phyloP scores from a whole-genome alignment of 2,329 filamentous ascomycete species.

The Colletotrichum musae region DNA sequence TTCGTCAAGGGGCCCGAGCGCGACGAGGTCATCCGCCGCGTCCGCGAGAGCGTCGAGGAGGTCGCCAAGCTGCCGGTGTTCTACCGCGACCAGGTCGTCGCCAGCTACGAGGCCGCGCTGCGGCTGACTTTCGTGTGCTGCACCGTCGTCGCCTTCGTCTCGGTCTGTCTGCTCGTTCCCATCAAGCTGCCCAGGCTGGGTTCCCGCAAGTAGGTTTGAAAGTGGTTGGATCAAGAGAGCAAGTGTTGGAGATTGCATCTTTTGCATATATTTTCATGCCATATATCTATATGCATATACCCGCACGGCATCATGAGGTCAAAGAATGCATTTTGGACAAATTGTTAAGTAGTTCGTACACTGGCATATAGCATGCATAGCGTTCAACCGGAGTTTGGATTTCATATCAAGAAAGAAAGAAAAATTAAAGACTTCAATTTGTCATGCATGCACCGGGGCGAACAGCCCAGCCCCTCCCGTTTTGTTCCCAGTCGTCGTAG shows the following conservation, averaged over 20 bases:
- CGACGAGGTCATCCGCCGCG: slow-evolving; percentile 65
- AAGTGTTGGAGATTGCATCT: neutral
- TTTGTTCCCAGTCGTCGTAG: neutral
- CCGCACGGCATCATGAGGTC: no score
- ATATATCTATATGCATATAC: no score
- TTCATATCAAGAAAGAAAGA: neutral
- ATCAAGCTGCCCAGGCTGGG: slow-evolving; percentile 69
- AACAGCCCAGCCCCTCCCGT: neutral
- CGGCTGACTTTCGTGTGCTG: slow-evolving; percentile 62
- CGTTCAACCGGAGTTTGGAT: slow-evolving; percentile 8
- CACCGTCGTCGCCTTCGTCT: slow-evolving; percentile 62
- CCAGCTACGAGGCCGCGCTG: slow-evolving; percentile 68
- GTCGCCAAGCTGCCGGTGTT: slow-evolving; percentile 59
- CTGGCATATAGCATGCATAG: slow-evolving; percentile 22
- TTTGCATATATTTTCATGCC: no score
- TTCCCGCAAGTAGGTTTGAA: slow-evolving; percentile 52
- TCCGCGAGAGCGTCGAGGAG: slow-evolving; percentile 69
- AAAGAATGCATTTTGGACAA: neutral
- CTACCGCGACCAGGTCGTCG: slow-evolving; percentile 69
- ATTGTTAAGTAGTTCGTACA: neutral
- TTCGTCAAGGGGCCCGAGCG: slow-evolving; percentile 73
- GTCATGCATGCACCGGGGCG: slow-evolving; percentile 7
- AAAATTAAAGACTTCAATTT: slow-evolving; percentile 22
- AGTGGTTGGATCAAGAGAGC: neutral
- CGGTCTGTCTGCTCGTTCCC: slow-evolving; percentile 62